Conservation (phyloP, 352 stramenopile genomes). For the Phytophthora vignae region DNA sequence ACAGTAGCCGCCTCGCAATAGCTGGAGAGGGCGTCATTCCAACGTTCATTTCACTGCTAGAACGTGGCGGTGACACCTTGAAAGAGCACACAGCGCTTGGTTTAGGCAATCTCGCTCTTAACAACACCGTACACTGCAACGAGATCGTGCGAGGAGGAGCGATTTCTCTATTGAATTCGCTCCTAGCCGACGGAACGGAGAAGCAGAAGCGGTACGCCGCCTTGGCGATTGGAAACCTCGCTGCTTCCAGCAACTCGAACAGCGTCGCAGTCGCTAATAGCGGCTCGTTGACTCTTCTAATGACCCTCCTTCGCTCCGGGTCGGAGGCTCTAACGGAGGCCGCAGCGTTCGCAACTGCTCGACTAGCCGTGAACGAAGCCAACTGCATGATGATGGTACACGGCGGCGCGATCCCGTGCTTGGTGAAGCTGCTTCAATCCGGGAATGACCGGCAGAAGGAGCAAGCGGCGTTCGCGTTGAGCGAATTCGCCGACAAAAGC, state of each 20-base stretch:
- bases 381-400: neutral
- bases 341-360: constrained; percentile 5
- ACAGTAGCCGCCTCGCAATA: constrained; percentile 1
- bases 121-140: neutral
- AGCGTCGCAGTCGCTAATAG: neutral
- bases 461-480: constrained; percentile 7
- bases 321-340: constrained; percentile 7
- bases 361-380: neutral
- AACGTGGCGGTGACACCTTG: neutral
- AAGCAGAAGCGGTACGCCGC: neutral
- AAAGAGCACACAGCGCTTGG: constrained; percentile 8
- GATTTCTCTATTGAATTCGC: neutral
- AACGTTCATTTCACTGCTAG: constrained; percentile 1
- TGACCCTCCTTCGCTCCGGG: constrained; percentile 4
- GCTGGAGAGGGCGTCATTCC: constrained; percentile 3
- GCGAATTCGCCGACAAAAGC: constrained; percentile 7
- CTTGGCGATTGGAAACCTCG: neutral
- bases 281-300: neutral
- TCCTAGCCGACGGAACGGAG: neutral
- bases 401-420: neutral
- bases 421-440: neutral
- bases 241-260: neutral
- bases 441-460: constrained; percentile 4
- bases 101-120: constrained; percentile 12
- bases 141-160: constrained; percentile 2